A percentile compares a stretch with the other conserved stretches of the same genome.
Conservation (phyloP, 345 rosid species). For the Cardiospermum halicacabum region DNA sequence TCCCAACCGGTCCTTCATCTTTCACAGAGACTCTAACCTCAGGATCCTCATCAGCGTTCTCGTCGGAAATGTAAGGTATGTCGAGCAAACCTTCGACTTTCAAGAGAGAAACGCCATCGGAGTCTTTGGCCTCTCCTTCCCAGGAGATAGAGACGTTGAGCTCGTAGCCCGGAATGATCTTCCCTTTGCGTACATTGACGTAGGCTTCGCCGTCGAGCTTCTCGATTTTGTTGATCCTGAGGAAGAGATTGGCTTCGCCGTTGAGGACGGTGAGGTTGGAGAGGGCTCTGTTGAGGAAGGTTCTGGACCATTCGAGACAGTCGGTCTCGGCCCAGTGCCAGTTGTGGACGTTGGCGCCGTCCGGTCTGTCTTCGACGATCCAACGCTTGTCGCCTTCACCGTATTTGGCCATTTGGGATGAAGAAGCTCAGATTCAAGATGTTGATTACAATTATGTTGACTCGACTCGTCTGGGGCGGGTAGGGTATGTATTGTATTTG, state of each 20-base stretch:
- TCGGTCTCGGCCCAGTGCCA: slow-evolving; percentile 99
- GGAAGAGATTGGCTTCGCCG: slow-evolving; percentile 60
- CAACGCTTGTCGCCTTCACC: slow-evolving; percentile 99
- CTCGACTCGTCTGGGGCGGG: too few relatives aligned
- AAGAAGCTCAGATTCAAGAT: not conserved
- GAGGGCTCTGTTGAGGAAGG: slow-evolving; percentile 48
- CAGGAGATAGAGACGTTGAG: slow-evolving; percentile 58
- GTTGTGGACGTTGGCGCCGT: slow-evolving; percentile 95
- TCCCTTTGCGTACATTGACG: slow-evolving; percentile 87
- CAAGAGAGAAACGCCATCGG: slow-evolving; percentile 52
- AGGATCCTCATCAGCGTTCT: slow-evolving; percentile 94
- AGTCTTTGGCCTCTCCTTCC: slow-evolving; percentile 86
- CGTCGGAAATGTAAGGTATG: slow-evolving; percentile 90
- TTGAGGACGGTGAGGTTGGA: slow-evolving; percentile 46
- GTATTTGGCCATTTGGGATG: slow-evolving; percentile 69
- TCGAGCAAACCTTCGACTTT: slow-evolving; percentile 75
- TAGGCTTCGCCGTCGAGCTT: slow-evolving; percentile 94
- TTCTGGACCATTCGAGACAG: slow-evolving; percentile 83
- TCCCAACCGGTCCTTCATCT: slow-evolving; percentile 77
- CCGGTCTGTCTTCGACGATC: slow-evolving; percentile 96
- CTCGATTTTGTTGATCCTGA: slow-evolving; percentile 58
- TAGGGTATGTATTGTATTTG: too few relatives aligned
- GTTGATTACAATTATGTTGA: not conserved
- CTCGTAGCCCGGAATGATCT: slow-evolving; percentile 94
- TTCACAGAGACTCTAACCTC: slow-evolving; percentile 66